Evolutionary conservation across 371 early-diverging fungal species (phyloP).

Genomic region (Umbelopsis sp.): DNA sequence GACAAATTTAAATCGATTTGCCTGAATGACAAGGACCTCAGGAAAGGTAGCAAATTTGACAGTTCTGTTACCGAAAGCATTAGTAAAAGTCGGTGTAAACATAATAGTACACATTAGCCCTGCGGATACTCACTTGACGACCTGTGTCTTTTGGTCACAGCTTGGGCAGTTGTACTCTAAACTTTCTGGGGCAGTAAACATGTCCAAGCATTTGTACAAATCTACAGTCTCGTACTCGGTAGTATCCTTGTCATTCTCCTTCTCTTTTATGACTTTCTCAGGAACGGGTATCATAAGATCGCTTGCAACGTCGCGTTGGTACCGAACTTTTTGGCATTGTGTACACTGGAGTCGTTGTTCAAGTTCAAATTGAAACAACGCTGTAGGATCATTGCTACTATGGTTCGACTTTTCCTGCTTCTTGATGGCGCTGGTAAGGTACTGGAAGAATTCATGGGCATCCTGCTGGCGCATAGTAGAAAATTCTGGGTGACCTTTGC

Average conservation of each 20-base stretch:
- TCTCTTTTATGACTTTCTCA: conserved; percentile 41
- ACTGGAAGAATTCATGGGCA: conserved; percentile 92
- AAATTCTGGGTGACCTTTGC: conserved; percentile 90
- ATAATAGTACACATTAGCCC: background rate
- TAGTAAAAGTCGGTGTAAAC: background rate
- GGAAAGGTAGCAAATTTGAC: conserved; percentile 86
- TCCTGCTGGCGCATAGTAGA: conserved; percentile 98
- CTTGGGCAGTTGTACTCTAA: conserved; percentile 83
- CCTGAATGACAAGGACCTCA: conserved; percentile 77
- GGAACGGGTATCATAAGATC: conserved; percentile 78
- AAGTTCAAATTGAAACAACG: conserved; percentile 73
- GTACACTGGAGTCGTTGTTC: conserved; percentile 89
- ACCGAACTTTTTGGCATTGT: conserved; percentile 81
- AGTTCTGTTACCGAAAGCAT: conserved; percentile 44
- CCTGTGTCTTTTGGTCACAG: conserved; percentile 71
- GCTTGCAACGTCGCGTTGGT: conserved; percentile 63
- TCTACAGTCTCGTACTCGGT: conserved; percentile 63
- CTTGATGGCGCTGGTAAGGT: conserved; percentile 71
- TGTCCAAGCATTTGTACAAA: conserved; percentile 77
- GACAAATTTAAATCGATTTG: conserved; percentile 84
- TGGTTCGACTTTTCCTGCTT: conserved; percentile 69
- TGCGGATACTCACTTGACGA: conserved; percentile 60
- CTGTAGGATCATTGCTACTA: conserved; percentile 65
- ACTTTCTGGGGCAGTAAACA: conserved; percentile 58
- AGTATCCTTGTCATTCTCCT: conserved; percentile 28